Conservation (phyloP, 331 rosid species). For the Quercus lobata region DNA sequence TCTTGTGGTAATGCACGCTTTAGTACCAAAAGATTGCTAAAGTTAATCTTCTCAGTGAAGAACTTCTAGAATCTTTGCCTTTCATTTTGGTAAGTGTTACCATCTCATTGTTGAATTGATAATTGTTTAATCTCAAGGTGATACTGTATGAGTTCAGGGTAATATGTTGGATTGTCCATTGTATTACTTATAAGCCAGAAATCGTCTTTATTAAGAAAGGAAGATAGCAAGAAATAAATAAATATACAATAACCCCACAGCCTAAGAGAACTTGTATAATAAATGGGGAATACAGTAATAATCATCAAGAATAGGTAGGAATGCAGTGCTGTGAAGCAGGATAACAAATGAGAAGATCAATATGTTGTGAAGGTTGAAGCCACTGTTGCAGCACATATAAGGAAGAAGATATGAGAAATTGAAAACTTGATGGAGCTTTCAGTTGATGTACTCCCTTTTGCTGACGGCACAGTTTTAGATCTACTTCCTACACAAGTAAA, state of each 20-base stretch:
- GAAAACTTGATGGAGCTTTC: conserved; percentile 57
- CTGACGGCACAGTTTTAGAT: conserved; percentile 48
- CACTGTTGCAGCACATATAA: conserved; percentile 48
- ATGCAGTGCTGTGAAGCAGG: conserved; percentile 2
- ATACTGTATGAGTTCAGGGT: neutral
- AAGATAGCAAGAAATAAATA: conserved; percentile 14
- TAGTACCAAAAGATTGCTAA: neutral
- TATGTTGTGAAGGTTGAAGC: conserved; percentile 34
- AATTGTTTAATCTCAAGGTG: no score
- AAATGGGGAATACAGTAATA: conserved; percentile 2
- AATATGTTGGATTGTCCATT: neutral
- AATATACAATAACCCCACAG: neutral
- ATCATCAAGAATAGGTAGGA: conserved; percentile 11
- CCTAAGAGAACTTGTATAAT: conserved; percentile 15
- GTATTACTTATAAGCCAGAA: conserved; percentile 7
- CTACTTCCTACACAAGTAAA: conserved; percentile 46
- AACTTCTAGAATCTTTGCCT: neutral
- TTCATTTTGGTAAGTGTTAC: neutral
- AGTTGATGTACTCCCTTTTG: conserved; percentile 36
- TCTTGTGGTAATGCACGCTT: neutral
- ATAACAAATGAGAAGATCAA: conserved; percentile 28
- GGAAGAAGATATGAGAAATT: conserved; percentile 34
- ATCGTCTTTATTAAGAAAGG: conserved; percentile 30
- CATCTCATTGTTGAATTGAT: no score
- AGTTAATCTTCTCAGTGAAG: neutral